Base-by-base conservation (phyloP, 2,329 filamentous ascomycete species). In the Zopfia rhizophila region DNA sequence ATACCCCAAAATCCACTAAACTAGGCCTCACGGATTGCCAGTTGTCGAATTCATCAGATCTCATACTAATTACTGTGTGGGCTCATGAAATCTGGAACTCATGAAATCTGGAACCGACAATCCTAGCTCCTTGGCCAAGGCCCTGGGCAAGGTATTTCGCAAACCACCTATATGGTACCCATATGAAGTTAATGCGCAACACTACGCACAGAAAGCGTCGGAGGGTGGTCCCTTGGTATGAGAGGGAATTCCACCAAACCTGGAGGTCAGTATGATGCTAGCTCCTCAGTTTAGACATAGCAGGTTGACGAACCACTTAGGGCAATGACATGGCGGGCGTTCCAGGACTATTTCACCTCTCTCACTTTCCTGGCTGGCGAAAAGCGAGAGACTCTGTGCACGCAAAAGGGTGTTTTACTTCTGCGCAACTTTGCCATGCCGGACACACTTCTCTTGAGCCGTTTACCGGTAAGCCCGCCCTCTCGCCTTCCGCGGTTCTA, bases 201-300 rank as follows among this genome's bases (percentile, higher is more conserved):
- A 83, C 66, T 83, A 83, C 59, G 65, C 62, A 5, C 79, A 84
- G 55, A 74, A 81, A 19, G 75, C 72, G 19, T 70, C 74, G 2
- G 72, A 75, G 2, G 81, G 82, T 16, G 83, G 80, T 1, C 70
- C 86, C 1, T 57, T 86, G 22, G 80, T 86, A 48, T 77, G 77
- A 2, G 83, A 86, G 58, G 82, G 75, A 1, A 79, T 79, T 4
- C 75, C 75, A 68, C 81, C 70, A 61, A 78, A 60, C 62, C 61
- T 74, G 7, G 74, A 76, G 63, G 73, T 75, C 65, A 39, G 53
- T 40, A 18, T 24, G 36, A 6, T n/a, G n/a, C n/a, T 11, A 23
- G 10, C 13, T 19, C 14, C 13, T 32, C 16, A 14, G 17, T 25
- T 24, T 17, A 13, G 35, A 17, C 14, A 18, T 36, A 5, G 21